Base-by-base conservation (phyloP, 1,284 basidiomycete species). In the Boletellus deceptivus region DNA sequence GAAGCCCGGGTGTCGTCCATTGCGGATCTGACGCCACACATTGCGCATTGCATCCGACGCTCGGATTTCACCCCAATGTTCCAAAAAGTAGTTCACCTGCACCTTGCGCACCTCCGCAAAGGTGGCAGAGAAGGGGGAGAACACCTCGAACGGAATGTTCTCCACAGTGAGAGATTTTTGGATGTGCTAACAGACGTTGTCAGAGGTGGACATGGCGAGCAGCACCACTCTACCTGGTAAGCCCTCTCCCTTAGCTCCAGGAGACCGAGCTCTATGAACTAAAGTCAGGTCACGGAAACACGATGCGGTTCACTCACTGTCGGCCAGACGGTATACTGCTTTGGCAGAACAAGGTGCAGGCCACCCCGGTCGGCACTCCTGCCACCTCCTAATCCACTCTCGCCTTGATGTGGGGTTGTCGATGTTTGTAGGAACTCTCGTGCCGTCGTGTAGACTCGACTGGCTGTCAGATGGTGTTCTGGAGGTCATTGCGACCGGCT, bases 321-420 rank as follows among this genome's bases (percentile, higher is more conserved):
- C 91, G 3, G 91, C 90, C n/a, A 93, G 75, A 37, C 89, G 76
- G 66, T 92, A 94, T n/a, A 87, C 83, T 3, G 91, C 86, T 70
- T 94, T 94, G 10, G 92, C 90, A 20, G 87, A 91, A 60, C 90
- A 91, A 0, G 91, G 91, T n/a, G 77, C 73, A 1, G 89, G 88
- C 36, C 80, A 75, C 14, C 78, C 79, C 3, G 79, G 78, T 61
- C 86, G 78, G 49, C 69, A 70, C 49, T 68, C 69, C 59, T 76
- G 74, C 86, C 86, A 89, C 43, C 33, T 27, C 9, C 25, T 9
- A 27, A 94, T 78, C 87, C 87, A 90, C 48, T 84, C 78, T 53
- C 70, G 72, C 50, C 86, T 70, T 17, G 80, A 75, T 1, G 68
- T 65, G 4, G 75, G 69, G 8, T 62, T 59, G 35, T 73, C 71